Evolutionary conservation across 257 asterid species (phyloP).

Genomic region (Solanum sitiens): DNA sequence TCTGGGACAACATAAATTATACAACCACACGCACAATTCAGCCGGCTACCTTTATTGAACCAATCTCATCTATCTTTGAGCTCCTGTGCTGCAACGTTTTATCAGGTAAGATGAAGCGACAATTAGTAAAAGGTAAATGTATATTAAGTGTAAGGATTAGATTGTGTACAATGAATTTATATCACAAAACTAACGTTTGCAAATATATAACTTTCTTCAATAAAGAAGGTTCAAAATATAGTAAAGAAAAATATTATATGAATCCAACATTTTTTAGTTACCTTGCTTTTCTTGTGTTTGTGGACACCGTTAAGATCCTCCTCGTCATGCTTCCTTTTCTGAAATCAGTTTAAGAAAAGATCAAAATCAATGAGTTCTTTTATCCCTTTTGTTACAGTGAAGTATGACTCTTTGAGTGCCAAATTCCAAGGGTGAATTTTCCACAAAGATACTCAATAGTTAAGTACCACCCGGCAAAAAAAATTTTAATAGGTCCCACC

Average conservation of each 20-base stretch:
- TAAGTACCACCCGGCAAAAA: background rate
- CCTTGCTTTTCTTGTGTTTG: conserved; percentile 77
- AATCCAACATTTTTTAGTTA: conserved; percentile 1
- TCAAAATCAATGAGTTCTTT: background rate
- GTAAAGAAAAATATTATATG: background rate
- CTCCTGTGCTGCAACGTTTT: conserved; percentile 77
- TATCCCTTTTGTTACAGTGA: background rate
- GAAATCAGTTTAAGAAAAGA: background rate
- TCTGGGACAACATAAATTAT: conserved; percentile 30
- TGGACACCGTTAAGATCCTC: conserved; percentile 40
- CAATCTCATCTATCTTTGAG: conserved; percentile 88
- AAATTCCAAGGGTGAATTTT: background rate
- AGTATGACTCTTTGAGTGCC: background rate
- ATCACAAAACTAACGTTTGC: background rate
- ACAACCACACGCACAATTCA: conserved; percentile 37
- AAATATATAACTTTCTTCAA: background rate
- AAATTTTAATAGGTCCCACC: background rate
- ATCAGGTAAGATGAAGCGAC: conserved; percentile 18
- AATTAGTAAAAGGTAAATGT: background rate
- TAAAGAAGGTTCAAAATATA: background rate
- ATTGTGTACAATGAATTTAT: background rate
- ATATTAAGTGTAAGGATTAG: background rate
- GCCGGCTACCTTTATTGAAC: conserved; percentile 84
- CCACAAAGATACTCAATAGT: background rate
- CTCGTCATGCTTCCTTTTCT: conserved; percentile 69